Conservation (phyloP, 2,329 filamentous ascomycete species). For the Neoarthrinium moseri region DNA sequence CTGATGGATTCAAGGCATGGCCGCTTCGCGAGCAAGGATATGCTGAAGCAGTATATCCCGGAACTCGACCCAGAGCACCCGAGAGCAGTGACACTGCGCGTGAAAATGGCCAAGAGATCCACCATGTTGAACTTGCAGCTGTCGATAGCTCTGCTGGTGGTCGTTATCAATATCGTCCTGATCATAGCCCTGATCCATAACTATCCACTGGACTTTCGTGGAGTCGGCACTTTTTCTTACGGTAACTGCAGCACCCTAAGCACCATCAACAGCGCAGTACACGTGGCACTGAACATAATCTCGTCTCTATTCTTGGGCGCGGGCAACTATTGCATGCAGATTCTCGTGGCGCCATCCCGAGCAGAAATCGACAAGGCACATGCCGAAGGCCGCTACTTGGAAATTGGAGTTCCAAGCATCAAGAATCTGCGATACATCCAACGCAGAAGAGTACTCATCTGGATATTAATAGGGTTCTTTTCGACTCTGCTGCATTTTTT, state of each 20-base stretch:
- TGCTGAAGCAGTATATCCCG: slow-evolving; percentile 1
- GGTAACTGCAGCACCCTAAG: background rate
- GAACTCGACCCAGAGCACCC: slow-evolving; percentile 1
- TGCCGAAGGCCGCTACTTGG: background rate
- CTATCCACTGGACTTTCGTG: background rate
- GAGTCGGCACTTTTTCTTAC: background rate
- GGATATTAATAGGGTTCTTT: slow-evolving; percentile 1
- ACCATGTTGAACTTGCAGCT: background rate
- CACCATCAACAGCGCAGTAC: background rate
- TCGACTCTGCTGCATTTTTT: slow-evolving; percentile 6
- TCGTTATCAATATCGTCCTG: background rate
- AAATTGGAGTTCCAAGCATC: slow-evolving; percentile 8
- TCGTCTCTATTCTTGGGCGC: slow-evolving; percentile 3
- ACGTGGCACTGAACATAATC: slow-evolving; percentile 6
- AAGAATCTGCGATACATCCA: slow-evolving; percentile 8
- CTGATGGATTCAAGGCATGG: background rate
- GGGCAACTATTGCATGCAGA: slow-evolving; percentile 11
- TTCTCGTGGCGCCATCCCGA: slow-evolving; percentile 6
- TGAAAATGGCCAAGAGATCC: background rate
- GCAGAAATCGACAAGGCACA: slow-evolving; percentile 9
- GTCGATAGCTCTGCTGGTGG: background rate
- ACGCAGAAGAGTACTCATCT: background rate
- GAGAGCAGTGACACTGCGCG: background rate
- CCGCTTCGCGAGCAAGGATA: slow-evolving; percentile 12
- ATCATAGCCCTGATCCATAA: background rate